phyloP scores from a whole-genome alignment of 225 moss, liverwort and hornwort species.

The Polytrichum formosum region DNA sequence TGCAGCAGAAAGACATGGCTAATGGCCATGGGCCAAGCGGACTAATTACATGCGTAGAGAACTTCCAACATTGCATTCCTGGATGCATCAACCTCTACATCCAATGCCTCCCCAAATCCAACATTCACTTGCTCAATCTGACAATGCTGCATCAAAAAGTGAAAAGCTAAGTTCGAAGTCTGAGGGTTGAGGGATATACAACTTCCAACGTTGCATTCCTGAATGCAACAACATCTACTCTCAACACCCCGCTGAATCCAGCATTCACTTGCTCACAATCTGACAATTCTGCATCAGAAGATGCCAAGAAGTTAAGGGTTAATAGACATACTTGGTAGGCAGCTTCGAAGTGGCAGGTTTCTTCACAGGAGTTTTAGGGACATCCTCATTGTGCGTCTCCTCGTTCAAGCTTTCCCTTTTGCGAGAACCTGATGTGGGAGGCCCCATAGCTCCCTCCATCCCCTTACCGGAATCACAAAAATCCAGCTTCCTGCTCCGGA shows the following conservation, averaged over 20 bases:
- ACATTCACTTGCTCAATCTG: background rate
- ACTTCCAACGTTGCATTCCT: too few relatives aligned
- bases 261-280: conserved; percentile 22
- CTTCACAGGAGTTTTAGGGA: conserved; percentile 8
- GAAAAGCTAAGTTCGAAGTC: too few relatives aligned
- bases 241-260: too few relatives aligned
- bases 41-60: background rate
- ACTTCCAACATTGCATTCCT: background rate
- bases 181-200: background rate
- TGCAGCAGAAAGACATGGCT: background rate
- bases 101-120: background rate
- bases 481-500: conserved; percentile 66
- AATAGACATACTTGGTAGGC: conserved; percentile 26
- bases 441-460: conserved; percentile 4
- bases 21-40: background rate
- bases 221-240: too few relatives aligned
- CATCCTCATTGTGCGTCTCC: conserved; percentile 7
- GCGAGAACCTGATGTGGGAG: conserved; percentile 2
- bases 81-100: background rate
- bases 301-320: background rate
- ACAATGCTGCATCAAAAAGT: background rate
- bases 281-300: background rate
- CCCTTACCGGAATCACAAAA: conserved; percentile 5
- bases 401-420: conserved; percentile 32
- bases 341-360: conserved; percentile 17